Percentiles rank a stretch among this genome's conserved stretches.
phyloP scores from a whole-genome alignment of 1,139 yeast genomes.

The Blastobotrys petasosporus region DNA sequence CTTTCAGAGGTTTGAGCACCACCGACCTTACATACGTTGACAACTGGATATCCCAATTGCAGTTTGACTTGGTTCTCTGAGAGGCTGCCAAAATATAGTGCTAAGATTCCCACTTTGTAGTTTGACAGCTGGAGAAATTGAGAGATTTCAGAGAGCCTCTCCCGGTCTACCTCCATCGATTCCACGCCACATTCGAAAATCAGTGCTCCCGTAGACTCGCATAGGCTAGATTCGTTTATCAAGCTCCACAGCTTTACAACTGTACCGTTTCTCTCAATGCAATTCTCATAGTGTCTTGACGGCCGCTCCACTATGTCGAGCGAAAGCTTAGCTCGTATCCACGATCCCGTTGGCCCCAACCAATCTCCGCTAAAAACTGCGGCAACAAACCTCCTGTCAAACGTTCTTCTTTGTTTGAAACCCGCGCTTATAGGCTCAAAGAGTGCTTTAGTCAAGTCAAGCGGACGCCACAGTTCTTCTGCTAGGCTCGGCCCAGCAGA shows the following conservation, averaged over 20 bases:
- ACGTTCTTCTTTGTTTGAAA: constrained; percentile 16
- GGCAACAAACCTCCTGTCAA: constrained; percentile 17
- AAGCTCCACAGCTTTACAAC: constrained; percentile 20
- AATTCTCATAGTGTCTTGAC: constrained; percentile 4
- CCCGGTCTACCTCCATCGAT: constrained; percentile 12
- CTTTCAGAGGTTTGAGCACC: background rate
- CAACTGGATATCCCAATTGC: background rate
- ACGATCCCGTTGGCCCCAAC: constrained; percentile 27
- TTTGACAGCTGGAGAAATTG: constrained; percentile 1
- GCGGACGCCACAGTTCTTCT: constrained; percentile 24
- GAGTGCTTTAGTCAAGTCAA: constrained; percentile 11
- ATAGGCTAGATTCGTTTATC: constrained; percentile 20
- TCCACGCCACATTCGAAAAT: constrained; percentile 28
- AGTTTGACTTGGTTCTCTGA: constrained; percentile 1
- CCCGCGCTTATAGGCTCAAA: too few species aligned
- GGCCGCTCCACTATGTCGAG: constrained; percentile 11
- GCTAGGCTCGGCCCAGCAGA: background rate
- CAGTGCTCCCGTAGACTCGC: constrained; percentile 23
- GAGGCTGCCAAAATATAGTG: constrained; percentile 10
- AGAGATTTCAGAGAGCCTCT: constrained; percentile 19
- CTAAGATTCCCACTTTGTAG: constrained; percentile 4
- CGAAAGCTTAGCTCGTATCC: constrained; percentile 29
- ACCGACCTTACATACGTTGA: background rate
- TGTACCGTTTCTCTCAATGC: constrained; percentile 12
- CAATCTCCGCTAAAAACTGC: constrained; percentile 28